Evolutionary conservation across 2,329 filamentous ascomycete genomes (phyloP), one percentile per base, ranked within the genome.

Genomic region (Microdochium bolleyi): DNA sequence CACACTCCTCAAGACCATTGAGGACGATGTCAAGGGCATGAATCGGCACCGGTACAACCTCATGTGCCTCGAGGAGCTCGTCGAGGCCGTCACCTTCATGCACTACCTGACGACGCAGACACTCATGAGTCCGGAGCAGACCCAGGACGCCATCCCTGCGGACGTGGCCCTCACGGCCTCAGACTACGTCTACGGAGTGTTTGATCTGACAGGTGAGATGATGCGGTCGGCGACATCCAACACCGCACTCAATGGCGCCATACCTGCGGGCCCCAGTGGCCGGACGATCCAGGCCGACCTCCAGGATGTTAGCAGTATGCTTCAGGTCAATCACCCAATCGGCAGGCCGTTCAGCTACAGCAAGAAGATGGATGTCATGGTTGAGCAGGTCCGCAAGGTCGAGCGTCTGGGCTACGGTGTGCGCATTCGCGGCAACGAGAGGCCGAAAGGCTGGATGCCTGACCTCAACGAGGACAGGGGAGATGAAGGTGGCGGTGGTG

Each of bases 171-270:
- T 96, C 21, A 89, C 88, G 1, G 78, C 84, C 24, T 83, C 92
- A 52, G 94, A 99, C 69, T 97, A 96, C 66, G 72, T 96, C 54
- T 85, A 94, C 57, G 94, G 92, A 9, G 72, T 99, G 2, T 96
- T 96, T 64, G 94, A 99, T 68, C 80, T 97, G 60, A 92, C 92
- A 1, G 94, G 94, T 38, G 94, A 99, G 73, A 78, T 97, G 75
- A 99, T 99, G 94, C 82, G 92, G 27, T 97, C 96, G 70, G 91
- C 90, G 0, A 94, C 96, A 50, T 92, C 92, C 5, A 84, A 85
- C 24, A 88, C 95, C 67, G 91, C 91, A 1, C 87, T 91, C 4
- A 85, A 76, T 8, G 87, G 87, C 14, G 72, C 71, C 44, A 66
- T 79, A 22, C 55, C 60, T 68, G 60, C 67, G 76, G 56, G 76